These are phyloP conservation scores for Coriolopsis trogii DNA, from an alignment of 1,284 basidiomycete genomes.

Conservation along the genomic window DNA sequence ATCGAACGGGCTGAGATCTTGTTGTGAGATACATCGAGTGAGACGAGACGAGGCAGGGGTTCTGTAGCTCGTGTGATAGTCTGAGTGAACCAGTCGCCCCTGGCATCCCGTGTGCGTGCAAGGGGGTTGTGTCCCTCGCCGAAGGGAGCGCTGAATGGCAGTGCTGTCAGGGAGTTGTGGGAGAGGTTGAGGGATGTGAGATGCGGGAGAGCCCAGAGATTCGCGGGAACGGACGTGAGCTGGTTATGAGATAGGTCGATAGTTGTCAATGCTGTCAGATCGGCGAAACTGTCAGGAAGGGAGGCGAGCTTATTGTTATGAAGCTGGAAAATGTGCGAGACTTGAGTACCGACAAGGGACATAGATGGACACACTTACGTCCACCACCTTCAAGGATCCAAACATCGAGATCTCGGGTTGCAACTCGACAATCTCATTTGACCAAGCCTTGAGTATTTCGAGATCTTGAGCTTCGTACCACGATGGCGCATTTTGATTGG, in stretches of 20 bases:
- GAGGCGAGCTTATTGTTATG: constrained; percentile 69
- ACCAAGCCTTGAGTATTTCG: constrained; percentile 71
- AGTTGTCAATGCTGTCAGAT: constrained; percentile 61
- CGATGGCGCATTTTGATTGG: constrained; percentile 46
- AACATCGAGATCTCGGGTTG: constrained; percentile 82
- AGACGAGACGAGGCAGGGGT: constrained; percentile 64
- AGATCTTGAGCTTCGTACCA: constrained; percentile 84
- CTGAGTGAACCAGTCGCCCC: constrained; percentile 61
- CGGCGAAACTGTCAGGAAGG: constrained; percentile 65
- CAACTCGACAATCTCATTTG: constrained; percentile 75
- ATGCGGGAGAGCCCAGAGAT: constrained; percentile 68
- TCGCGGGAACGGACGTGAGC: constrained; percentile 59
- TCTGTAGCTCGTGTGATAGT: constrained; percentile 59
- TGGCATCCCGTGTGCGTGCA: constrained; percentile 31
- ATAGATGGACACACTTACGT: constrained; percentile 48
- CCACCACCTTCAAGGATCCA: constrained; percentile 74
- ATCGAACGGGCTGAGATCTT: constrained; percentile 55
- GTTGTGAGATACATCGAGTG: constrained; percentile 67
- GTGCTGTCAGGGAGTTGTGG: constrained; percentile 60
- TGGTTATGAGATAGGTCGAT: constrained; percentile 75
- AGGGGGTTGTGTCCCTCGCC: constrained; percentile 23
- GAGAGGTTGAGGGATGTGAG: constrained; percentile 69
- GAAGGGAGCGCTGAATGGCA: constrained; percentile 69
- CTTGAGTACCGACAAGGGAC: neutral
- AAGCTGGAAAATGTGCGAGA: constrained; percentile 45